Conservation (phyloP, 805 yeast species). For the Kuraishia borneana region DNA sequence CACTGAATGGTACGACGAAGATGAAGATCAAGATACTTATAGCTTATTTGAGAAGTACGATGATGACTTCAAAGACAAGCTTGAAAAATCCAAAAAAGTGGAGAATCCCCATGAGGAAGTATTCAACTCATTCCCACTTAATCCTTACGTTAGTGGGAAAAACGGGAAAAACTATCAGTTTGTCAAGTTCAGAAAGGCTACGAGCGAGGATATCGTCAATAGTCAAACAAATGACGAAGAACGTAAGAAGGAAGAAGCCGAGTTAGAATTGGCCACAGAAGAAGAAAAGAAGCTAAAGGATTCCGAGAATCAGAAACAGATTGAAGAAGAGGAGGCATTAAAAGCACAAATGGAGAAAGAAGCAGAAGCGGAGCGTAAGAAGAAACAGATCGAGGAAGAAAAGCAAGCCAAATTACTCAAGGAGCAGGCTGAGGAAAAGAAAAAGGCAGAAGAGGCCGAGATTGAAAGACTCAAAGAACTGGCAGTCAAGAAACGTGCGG, state of each 20-base stretch:
- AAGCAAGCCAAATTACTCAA: conserved; percentile 6
- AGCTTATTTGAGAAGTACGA: conserved; percentile 4
- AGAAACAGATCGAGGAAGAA: conserved; percentile 3
- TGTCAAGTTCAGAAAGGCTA: conserved; percentile 18
- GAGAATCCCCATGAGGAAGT: conserved; percentile 13
- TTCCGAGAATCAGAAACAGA: conserved; percentile 8
- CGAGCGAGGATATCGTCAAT: conserved; percentile 13
- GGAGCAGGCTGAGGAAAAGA: conserved; percentile 7
- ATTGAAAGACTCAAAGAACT: conserved; percentile 18
- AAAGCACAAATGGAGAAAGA: conserved; percentile 5
- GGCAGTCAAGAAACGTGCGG: conserved; percentile 14
- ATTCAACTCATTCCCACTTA: conserved; percentile 18
- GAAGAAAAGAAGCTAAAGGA: conserved; percentile 5
- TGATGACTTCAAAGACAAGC: conserved; percentile 6
- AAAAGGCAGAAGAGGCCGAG: conserved; percentile 12
- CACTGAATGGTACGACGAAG: conserved; percentile 7
- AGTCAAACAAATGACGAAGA: conserved; percentile 14
- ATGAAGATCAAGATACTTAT: conserved; percentile 5
- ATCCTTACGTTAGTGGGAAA: conserved; percentile 16
- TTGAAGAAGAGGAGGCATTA: conserved; percentile 6
- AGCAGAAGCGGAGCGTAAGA: conserved; percentile 5
- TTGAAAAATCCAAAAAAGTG: conserved; percentile 5
- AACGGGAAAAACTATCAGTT: conserved; percentile 18
- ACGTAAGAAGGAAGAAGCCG: conserved; percentile 9
- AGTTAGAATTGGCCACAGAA: conserved; percentile 7